These are phyloP conservation scores for Solanum acaule DNA, from an alignment of 257 asterid species.

Conservation along the genomic window DNA sequence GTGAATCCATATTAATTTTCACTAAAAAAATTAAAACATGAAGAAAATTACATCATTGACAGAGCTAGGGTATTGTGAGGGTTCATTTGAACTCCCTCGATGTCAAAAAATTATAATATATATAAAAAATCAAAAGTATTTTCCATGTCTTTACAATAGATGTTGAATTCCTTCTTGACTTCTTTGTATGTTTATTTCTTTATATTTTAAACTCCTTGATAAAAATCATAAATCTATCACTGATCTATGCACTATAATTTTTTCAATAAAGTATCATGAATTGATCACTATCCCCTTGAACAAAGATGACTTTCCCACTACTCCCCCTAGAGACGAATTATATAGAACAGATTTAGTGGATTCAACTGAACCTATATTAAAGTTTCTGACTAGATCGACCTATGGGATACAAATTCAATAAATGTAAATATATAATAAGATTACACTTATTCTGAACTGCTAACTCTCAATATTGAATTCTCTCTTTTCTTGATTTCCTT, in stretches of 20 bases:
- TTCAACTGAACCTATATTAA: not conserved
- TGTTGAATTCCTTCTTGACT: not conserved
- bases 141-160: not conserved
- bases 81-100: not conserved
- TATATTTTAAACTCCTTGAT: not conserved
- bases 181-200: not conserved
- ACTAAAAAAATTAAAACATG: not conserved
- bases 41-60: not conserved
- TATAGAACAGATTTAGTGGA: not conserved
- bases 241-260: not conserved
- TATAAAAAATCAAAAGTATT: not conserved
- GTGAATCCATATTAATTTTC: not conserved
- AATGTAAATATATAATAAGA: no score
- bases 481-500: not conserved
- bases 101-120: not conserved
- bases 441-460: not conserved
- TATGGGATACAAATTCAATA: not conserved
- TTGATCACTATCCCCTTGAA: not conserved
- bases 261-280: not conserved
- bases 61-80: not conserved
- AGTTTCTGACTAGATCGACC: not conserved
- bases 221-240: not conserved
- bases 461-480: not conserved
- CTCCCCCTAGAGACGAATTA: not conserved
- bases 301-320: not conserved